A percentile compares a stretch with the other conserved stretches of the same genome.
Evolutionary conservation across 148 eudicot genomes (phyloP).

Genomic region (Chenopodium album): DNA sequence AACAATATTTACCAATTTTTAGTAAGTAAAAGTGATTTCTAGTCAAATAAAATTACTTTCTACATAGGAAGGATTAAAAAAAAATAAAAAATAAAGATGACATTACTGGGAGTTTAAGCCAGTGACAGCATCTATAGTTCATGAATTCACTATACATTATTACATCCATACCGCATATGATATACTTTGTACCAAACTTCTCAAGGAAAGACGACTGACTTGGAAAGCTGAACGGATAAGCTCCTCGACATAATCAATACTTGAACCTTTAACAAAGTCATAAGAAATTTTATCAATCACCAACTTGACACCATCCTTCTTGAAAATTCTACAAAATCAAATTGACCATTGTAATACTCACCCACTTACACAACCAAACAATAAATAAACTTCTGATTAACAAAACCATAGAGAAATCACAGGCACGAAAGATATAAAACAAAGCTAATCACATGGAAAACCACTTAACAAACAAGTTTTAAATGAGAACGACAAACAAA

Average conservation of each 20-base stretch:
- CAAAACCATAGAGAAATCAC: not conserved
- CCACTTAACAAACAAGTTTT: not conserved
- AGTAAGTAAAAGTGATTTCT: no score
- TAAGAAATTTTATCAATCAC: constrained; percentile 82
- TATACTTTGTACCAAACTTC: not conserved
- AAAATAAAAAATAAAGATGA: not conserved
- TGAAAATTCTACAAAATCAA: constrained; percentile 59
- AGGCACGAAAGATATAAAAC: not conserved
- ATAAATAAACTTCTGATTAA: not conserved
- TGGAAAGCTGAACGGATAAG: constrained; percentile 96
- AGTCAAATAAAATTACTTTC: not conserved
- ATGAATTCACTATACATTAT: not conserved
- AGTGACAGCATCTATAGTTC: not conserved
- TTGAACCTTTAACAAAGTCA: constrained; percentile 95
- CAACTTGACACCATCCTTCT: constrained; percentile 84
- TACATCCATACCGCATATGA: not conserved
- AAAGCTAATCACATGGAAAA: not conserved
- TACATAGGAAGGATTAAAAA: not conserved
- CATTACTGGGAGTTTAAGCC: not conserved
- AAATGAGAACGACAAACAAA: not conserved
- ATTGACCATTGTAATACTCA: not conserved
- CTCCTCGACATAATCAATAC: constrained; percentile 96
- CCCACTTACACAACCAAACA: not conserved
- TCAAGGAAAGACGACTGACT: constrained; percentile 37
- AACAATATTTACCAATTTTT: not conserved